Base-by-base conservation (phyloP, 2,329 filamentous ascomycete species). In the Xylaria digitata region DNA sequence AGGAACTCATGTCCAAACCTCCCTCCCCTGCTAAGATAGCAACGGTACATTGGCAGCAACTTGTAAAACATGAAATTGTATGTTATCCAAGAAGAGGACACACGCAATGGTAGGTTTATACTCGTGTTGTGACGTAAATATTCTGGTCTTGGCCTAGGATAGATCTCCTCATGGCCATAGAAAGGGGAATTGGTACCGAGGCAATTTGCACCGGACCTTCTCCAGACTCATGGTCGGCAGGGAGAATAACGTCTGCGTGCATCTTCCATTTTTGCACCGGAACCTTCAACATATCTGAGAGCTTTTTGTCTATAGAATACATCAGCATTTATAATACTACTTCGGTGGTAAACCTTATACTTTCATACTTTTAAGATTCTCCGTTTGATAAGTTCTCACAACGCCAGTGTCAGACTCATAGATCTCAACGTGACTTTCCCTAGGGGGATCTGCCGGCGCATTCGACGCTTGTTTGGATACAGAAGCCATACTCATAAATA, bases 201-300 rank as follows among this genome's bases (percentile, higher is more conserved):
- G 26, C 26, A 26, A 26, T 26, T 26, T 26, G 26, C 26, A 26
- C 26, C 5, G 26, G 2, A 26, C 42, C 42, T 45, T 45, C 42
- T n/a, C 42, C 42, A 45, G 42, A 45, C 4, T 45, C 42, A 6
- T 45, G 17, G 42, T 45, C 19, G 42, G 42, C 42, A n/a, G 42
- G 42, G 42, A 45, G 1, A 45, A 45, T 45, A 45, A 45, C 17
- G 17, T 45, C 42, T 45, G 42, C 42, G 42, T 45, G 42, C 42
- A 45, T 45, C 19, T 45, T 45, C 42, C 42, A 45, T n/a, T 45
- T 45, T 45, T 45, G 42, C 42, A 45, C 42, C 6, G 42, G 42
- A 19, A 45, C 15, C 42, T 45, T 45, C 42, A 17, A n/a, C 17
- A 45, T 45, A n/a, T 15, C 19, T n/a, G 42, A 45, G 5, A n/a